Percentiles rank a stretch among this genome's conserved stretches.
phyloP scores from a whole-genome alignment of 208 protist species.

The Endotrypanum monterogeii region DNA sequence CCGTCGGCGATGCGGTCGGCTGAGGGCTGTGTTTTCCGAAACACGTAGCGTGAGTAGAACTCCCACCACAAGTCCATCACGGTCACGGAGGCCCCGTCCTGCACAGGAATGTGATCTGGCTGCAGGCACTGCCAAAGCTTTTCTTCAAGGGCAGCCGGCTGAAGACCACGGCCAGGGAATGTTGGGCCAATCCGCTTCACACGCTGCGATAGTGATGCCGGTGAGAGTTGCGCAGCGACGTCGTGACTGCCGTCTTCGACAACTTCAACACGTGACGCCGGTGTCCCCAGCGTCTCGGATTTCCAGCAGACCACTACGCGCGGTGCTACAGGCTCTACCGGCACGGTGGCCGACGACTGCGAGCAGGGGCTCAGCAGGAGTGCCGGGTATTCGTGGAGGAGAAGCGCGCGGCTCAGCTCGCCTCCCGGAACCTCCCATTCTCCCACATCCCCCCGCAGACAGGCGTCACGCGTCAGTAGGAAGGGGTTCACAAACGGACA shows the following conservation, averaged over 20 bases:
- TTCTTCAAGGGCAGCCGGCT: conserved; percentile 23
- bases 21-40: conserved; percentile 70
- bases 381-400: conserved; percentile 21
- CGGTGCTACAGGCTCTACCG: conserved; percentile 8
- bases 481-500: conserved; percentile 63
- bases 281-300: conserved; percentile 2
- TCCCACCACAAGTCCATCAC: conserved; percentile 77
- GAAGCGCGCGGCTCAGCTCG: conserved; percentile 45
- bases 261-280: conserved; percentile 1
- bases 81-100: conserved; percentile 20
- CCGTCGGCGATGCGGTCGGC: conserved; percentile 36
- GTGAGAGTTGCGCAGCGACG: background rate
- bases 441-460: conserved; percentile 8
- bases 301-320: conserved; percentile 28
- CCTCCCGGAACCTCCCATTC: conserved; percentile 30
- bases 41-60: conserved; percentile 57
- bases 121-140: conserved; percentile 46
- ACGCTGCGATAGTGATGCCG: background rate
- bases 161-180: conserved; percentile 39
- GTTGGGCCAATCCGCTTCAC: conserved; percentile 31
- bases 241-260: background rate
- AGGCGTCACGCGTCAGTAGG: conserved; percentile 34
- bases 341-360: conserved; percentile 7
- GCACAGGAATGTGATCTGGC: conserved; percentile 17
- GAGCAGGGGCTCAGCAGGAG: conserved; percentile 34